These are phyloP conservation scores for Cardiosporidium cionae DNA, from an alignment of 169 alveolate species.

Conservation along the genomic window DNA sequence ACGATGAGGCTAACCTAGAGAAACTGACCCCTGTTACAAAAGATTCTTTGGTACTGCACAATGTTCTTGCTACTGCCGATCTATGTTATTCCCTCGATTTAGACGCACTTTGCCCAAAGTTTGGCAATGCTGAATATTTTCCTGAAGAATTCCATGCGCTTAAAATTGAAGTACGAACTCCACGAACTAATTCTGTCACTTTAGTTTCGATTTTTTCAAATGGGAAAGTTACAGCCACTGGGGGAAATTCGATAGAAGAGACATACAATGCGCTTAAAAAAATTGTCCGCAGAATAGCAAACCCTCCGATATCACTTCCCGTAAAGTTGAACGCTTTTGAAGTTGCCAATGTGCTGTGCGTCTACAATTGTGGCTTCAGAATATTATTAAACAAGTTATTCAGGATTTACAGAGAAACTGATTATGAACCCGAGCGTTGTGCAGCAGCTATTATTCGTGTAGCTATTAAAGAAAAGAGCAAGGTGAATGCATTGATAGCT, in stretches of 20 bases:
- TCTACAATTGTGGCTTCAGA: background rate
- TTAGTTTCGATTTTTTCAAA: background rate
- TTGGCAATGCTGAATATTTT: background rate
- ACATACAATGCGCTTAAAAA: background rate
- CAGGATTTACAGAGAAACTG: background rate
- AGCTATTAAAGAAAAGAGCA: background rate
- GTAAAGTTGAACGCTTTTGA: background rate
- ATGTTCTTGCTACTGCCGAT: background rate
- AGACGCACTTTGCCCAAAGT: background rate
- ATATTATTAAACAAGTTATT: background rate
- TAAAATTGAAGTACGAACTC: background rate
- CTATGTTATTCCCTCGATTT: background rate
- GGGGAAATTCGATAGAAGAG: background rate
- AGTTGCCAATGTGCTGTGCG: background rate
- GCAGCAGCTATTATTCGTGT: background rate
- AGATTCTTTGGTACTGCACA: background rate
- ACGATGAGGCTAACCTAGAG: no score
- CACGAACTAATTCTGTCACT: background rate
- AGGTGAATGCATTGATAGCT: no score
- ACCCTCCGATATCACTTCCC: no score
- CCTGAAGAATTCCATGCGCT: background rate
- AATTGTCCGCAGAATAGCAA: background rate
- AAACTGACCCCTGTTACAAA: no score
- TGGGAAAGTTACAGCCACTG: background rate
- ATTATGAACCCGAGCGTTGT: background rate